Evolutionary conservation across 179 eudicot genomes (phyloP), one percentile per base, ranked within the genome.

Genomic region (Sideroxylon spinosum): DNA sequence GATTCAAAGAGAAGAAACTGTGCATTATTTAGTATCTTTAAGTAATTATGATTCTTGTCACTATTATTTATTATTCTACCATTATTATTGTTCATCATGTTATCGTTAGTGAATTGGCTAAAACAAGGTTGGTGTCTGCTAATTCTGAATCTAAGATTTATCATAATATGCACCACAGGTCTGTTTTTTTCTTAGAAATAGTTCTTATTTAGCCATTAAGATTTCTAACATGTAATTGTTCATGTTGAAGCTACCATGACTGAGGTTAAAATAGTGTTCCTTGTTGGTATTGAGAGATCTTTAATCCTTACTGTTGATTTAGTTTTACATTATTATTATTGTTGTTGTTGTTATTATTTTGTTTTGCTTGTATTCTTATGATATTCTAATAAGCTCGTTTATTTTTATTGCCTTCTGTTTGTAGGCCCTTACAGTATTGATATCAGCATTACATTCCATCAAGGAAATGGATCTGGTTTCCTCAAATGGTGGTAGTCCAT

Each of bases 381-480:
- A 19, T 68, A 66, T 48, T 10, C 8, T 26, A 61, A 26, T 78
- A 48, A 57, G 60, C 59, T 57, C 37, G 9, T 23, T 14, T 44
- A 53, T 66, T 32, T 49, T 78, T 23, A 11, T 20, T 76, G 75
- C 56, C 25, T 60, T 23, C 63, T 50, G 9, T 57, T 81, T 85
- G 80, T 82, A 96, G 99, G 98, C 97, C 79, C 81, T 96, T 80
- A 80, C 79, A 65, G 84, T 89, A 78, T 83, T 96, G 86, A 91
- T 94, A 72, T 88, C 90, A 81, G 97, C 97, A 61, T 83, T 96
- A 77, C 93, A 87, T 82, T 92, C 99, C 71, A 90, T 90, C 11
- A 94, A 89, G 85, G 98, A 94, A 78, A 73, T 79, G 81, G 97
- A 96, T 83, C 79, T 87, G 70, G 86, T 83, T 71, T 82, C 91